Evolutionary conservation across 2,329 filamentous ascomycete species (phyloP).

Genomic region (Zalaria sp.): DNA sequence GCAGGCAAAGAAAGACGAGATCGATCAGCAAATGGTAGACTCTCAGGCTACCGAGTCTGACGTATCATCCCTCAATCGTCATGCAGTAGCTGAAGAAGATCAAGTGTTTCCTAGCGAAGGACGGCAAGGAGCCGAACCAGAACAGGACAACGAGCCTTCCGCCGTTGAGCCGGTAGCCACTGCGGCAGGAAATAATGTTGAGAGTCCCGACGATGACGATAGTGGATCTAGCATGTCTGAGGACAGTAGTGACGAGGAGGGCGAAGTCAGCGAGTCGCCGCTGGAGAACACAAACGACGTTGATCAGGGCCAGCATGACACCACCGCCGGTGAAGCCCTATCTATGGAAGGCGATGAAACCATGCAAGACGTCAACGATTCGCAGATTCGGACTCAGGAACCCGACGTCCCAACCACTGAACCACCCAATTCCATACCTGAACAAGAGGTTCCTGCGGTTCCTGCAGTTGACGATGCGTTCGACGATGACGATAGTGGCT

Average conservation of each 20-base stretch:
- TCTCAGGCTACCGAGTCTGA: background rate
- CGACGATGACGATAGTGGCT: background rate
- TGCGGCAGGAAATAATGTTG: too few species aligned
- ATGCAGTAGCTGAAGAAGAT: background rate
- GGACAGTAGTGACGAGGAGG: slow-evolving; percentile 3
- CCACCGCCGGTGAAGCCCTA: too few species aligned
- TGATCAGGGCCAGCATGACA: slow-evolving; percentile 4
- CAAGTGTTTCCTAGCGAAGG: too few species aligned
- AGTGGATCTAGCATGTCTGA: slow-evolving; percentile 6
- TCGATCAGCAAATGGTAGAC: slow-evolving; percentile 5
- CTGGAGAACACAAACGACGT: slow-evolving; percentile 6
- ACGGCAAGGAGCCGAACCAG: too few species aligned
- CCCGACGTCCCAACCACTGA: too few species aligned
- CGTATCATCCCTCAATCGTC: background rate
- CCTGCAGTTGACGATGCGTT: too few species aligned
- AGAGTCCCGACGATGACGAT: background rate
- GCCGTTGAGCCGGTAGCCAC: background rate
- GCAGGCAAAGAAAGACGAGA: slow-evolving; percentile 25
- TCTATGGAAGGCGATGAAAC: too few species aligned
- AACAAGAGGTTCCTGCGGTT: too few species aligned
- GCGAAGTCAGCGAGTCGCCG: slow-evolving; percentile 1
- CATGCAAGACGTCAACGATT: slow-evolving; percentile 5
- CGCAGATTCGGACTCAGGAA: background rate
- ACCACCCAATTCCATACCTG: too few species aligned
- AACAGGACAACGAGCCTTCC: background rate